Base-by-base conservation (phyloP, 2,329 filamentous ascomycete species). In the Rhynchosporium agropyri region DNA sequence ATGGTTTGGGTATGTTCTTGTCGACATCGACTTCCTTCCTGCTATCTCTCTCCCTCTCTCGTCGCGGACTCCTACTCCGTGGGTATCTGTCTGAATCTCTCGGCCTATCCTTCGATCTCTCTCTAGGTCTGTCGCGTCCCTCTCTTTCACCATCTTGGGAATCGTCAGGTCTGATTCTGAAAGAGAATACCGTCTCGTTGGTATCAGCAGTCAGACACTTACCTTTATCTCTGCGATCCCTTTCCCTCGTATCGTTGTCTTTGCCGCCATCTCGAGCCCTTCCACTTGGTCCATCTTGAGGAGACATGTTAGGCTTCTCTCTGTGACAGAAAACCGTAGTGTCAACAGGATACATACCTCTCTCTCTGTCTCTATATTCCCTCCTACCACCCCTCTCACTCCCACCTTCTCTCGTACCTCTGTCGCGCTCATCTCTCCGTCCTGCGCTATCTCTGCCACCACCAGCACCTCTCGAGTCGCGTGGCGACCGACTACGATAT, bases 401-500 rank as follows among this genome's bases (percentile, higher is more conserved):
- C 29, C 15, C 42, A 40, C 61, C 68, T 33, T 69, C 69, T 8
- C 69, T 71, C 45, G 43, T 67, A 63, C 36, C 71, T 69, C 63
- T 63, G 31, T 63, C 67, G 29, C 68, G 59, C 12, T 65, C 63
- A 48, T 71, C 68, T 58, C 60, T 61, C 0, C 45, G 62, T 51
- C 70, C 68, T 49, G 61, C 65, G 48, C 62, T 60, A 33, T 56
- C 56, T 3, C 61, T 31, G 1, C 76, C 71, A 33, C 68, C 61
- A 51, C 76, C 71, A 33, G 63, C 63, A 10, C 58, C 63, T 54
- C 65, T 68, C 28, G 58, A 56, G 51, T 68, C 71, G 29, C 62
- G 66, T 7, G 71, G 72, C 15, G 72, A 74, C 2, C 73, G 63
- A 61, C 71, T 72, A 54, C 73, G 65, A 59, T 74, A 73, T 61